Conservation (phyloP, 2,329 filamentous ascomycete species). For the Cercospora brassicicola region DNA sequence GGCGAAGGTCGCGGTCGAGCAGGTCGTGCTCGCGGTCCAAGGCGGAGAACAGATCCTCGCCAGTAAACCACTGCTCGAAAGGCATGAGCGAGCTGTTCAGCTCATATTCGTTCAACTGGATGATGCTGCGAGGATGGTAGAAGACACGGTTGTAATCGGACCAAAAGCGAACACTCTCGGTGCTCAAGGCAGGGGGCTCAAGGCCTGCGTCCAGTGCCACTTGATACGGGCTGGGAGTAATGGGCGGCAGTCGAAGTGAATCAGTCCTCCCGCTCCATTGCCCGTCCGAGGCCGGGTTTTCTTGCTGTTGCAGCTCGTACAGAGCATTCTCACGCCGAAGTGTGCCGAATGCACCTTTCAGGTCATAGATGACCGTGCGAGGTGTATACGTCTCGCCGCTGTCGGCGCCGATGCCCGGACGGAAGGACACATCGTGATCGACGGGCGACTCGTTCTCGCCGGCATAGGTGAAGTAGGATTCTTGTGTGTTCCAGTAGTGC, state of each 20-base stretch:
- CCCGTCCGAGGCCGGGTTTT: constrained; percentile 40
- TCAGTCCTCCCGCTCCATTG: constrained; percentile 64
- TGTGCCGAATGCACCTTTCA: constrained; percentile 90
- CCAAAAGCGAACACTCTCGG: constrained; percentile 84
- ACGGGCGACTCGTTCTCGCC: constrained; percentile 66
- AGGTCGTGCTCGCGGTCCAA: constrained; percentile 70
- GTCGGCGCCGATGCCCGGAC: constrained; percentile 76
- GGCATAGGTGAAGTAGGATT: constrained; percentile 94
- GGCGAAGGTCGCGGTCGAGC: constrained; percentile 83
- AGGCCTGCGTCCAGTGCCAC: constrained; percentile 72
- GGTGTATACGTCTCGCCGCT: constrained; percentile 90
- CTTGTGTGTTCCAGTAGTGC: constrained; percentile 98
- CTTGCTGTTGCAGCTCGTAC: constrained; percentile 63
- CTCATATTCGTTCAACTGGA: constrained; percentile 86
- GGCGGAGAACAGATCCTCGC: constrained; percentile 67
- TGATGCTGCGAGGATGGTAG: constrained; percentile 82
- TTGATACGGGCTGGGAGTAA: constrained; percentile 74
- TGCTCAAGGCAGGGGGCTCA: constrained; percentile 62
- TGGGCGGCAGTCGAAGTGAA: constrained; percentile 66
- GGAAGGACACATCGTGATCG: constrained; percentile 85
- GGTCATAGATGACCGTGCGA: constrained; percentile 86
- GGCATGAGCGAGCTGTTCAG: constrained; percentile 76
- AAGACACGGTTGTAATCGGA: constrained; percentile 93
- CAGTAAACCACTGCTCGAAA: constrained; percentile 73
- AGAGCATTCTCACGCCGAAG: constrained; percentile 84